Evolutionary conservation across 1,139 yeast genomes (phyloP), one percentile per base, ranked within the genome.

Genomic region (Hemisphaericaspora subhashii): DNA sequence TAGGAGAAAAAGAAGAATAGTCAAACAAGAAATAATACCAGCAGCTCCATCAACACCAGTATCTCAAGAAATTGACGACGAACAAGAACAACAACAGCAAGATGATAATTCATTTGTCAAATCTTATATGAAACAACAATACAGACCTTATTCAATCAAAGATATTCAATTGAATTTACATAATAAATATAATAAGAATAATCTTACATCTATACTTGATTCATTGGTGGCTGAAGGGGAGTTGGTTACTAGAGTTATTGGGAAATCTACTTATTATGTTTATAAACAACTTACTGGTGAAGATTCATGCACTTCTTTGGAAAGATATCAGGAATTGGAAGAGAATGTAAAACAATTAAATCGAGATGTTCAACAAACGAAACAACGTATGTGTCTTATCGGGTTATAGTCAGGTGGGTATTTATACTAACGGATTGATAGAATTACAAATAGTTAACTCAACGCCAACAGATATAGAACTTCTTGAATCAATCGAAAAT

Each of bases 141-240:
- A 66, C 51, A 57, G 66, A 38, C 75, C 73, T 8, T 65, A 63
- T 43, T 67, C 67, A 0, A 50, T 62, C 3, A 56, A 58, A 30
- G 74, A 68, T 49, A 54, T 68, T n/a, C 52, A 64, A 9, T 54
- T 61, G 28, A 68, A 68, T 38, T 41, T 68, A 36, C 71, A 66
- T 37, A 62, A 58, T 39, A 51, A 51, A 37, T 44, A 66, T 2
- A 50, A 55, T 16, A 67, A 62, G 42, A 38, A 58, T 6, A 52
- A 48, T 16, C 59, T 66, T 42, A 33, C 50, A 0, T 53, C 50
- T 34, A 49, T 62, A 2, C 44, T 69, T 35, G 68, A 66, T 6
- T 45, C 43, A 11, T 47, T 68, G 30, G 59, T 52, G 7, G 44
- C 40, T 8, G 52, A 55, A 13, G 52, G 50, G 2, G 58, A 55